Evolutionary conservation across 305 asterid genomes (phyloP), one percentile per base, ranked within the genome.

Genomic region (Fraxinus greggii): DNA sequence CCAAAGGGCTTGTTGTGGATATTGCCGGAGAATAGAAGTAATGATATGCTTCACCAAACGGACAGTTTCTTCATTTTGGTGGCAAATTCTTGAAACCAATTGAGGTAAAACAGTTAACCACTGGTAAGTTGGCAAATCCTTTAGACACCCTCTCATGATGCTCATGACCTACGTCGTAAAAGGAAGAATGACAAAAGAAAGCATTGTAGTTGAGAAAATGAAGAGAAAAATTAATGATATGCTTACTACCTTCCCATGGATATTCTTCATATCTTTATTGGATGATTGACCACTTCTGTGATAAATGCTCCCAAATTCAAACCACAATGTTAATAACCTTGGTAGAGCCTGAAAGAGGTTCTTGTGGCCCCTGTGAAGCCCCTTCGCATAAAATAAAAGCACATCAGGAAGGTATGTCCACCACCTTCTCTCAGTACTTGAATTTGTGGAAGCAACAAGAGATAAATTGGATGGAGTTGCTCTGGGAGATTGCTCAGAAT

Each of bases 1-100:
- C 99, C 99, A 96, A 81, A 96, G 97, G 80, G 95, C 99, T 90
- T 96, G 99, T 87, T 96, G 99, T 38, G 99, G 97, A 83, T 94
- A 94, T 84, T 79, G 90, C 79, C 87, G 91, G 77, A 96, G 97
- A 84, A 96, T 98, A 84, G 97, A 90, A 78, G 98, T 93, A 82
- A 96, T 92, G 72, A 96, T 92, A 83, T 87, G 92, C 85, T 94
- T 96, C 87, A 93, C 94, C 93, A 96, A 85, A 59, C 95, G 88
- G 56, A 88, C 98, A 78, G 90, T 92, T 82, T 93, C 99, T 74
- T 91, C 97, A 88, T 96, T 94, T 86, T 93, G 99, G 90, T 96
- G 99, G 91, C 98, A 94, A 87, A 96, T 96, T 89, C 99, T 94
- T 42, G 99, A 96, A 82, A 96, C 99, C 80, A 96, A 81, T 88